Evolutionary conservation across 768 basidiomycete species (phyloP), one percentile per base, ranked within the genome.

Genomic region (Cantharellus cinnabarinus): DNA sequence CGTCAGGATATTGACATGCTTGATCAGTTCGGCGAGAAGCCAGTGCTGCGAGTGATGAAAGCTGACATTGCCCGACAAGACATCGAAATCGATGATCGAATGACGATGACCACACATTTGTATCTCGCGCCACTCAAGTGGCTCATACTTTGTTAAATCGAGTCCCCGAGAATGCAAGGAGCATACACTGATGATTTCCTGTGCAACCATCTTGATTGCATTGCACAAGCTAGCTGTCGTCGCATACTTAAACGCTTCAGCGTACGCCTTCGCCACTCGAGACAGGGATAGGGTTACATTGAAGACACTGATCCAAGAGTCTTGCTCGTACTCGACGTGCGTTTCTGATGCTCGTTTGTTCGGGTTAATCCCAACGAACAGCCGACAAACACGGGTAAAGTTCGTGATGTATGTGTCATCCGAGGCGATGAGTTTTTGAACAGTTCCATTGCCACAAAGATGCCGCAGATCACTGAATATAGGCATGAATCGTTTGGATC

Each of bases 221-320:
- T 71, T 68, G 41, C 83, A 71, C 15, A 91, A 75, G 62, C 85
- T 78, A 2, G 76, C 72, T 0, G 77, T 69, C 0, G 74, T 75
- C 1, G 79, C 75, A 55, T 73, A 72, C n/a, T 75, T 70, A 66
- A 83, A 94, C 0, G 86, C 83, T 64, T 87, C 86, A 3, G 91
- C 93, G 62, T 89, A 88, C 1, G 83, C 83, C 67, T 89, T 87
- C 73, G 89, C 87, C 44, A 89, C 80, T 50, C 89, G 81, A 3
- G 86, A 85, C 35, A 99, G 71, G 41, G 89, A 91, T 5, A 94
- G 78, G 3, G 90, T 91, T 34, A 97, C 85, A 64, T 93, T 91
- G 71, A 98, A 98, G 10, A 95, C 89, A 65, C 83, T 87, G 62
- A 95, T 89, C 94, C 93, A 95, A 20, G 85, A 84, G 63, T 99